phyloP scores from a whole-genome alignment of 1,284 basidiomycete species.

The Ustilago lituana region DNA sequence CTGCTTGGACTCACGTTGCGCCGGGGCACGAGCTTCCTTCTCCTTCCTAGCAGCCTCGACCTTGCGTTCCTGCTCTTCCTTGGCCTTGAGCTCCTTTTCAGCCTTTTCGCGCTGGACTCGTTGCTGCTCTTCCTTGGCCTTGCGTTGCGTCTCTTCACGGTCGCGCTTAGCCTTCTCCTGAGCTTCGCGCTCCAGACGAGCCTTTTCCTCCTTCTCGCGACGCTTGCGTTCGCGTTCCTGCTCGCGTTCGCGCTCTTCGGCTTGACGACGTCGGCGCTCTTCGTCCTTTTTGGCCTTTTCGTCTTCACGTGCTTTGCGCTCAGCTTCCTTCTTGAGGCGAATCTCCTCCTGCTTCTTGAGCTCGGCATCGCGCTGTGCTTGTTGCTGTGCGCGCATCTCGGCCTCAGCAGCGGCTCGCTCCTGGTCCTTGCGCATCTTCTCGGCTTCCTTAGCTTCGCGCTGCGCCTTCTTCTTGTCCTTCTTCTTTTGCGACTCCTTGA shows the following conservation, averaged over 20 bases:
- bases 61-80: conserved; percentile 46
- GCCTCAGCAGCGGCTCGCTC: conserved; percentile 67
- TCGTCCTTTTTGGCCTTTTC: conserved; percentile 70
- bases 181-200: conserved; percentile 70
- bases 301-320: conserved; percentile 70
- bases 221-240: conserved; percentile 72
- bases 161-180: conserved; percentile 69
- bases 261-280: conserved; percentile 72
- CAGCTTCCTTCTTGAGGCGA: conserved; percentile 70
- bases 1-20: conserved; percentile 71
- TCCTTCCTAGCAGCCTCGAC: conserved; percentile 41
- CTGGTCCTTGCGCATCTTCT: conserved; percentile 81
- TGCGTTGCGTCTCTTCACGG: conserved; percentile 57
- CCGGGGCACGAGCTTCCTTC: conserved; percentile 60
- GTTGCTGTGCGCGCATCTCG: conserved; percentile 75
- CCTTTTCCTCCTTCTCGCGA: conserved; percentile 77
- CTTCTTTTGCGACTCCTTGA: conserved; percentile 96
- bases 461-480: conserved; percentile 93
- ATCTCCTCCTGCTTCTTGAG: conserved; percentile 76
- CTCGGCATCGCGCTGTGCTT: conserved; percentile 72
- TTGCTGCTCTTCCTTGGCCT: conserved; percentile 66
- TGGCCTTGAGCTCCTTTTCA: conserved; percentile 52
- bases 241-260: conserved; percentile 70
- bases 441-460: conserved; percentile 84
- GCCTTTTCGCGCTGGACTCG: conserved; percentile 71